Percentiles rank a stretch among this genome's conserved stretches.
These are phyloP conservation scores for Psidium guajava DNA, from an alignment of 345 rosid species.

Conservation along the genomic window DNA sequence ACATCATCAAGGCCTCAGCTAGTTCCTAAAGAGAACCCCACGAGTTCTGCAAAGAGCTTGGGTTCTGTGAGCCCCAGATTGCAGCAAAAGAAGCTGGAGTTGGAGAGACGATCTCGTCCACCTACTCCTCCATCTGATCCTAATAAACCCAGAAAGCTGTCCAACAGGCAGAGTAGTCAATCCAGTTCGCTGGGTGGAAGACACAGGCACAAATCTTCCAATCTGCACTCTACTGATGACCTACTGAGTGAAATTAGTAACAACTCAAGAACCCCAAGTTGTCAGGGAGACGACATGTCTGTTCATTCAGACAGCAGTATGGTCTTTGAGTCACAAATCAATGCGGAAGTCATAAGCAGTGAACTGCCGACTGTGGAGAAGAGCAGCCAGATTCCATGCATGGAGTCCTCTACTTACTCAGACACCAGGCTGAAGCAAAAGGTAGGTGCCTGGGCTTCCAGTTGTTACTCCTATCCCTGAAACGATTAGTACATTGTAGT, in stretches of 20 bases:
- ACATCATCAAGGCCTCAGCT: conserved; percentile 38
- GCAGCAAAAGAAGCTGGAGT: conserved; percentile 66
- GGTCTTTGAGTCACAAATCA: conserved; percentile 18
- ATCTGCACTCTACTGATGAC: conserved; percentile 43
- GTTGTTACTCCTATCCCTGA: background rate
- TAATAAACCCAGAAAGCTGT: conserved; percentile 43
- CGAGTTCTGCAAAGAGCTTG: conserved; percentile 31
- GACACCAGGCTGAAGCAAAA: conserved; percentile 34
- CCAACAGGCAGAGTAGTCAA: conserved; percentile 27
- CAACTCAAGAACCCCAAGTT: conserved; percentile 58
- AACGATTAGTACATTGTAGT: background rate
- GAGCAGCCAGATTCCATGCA: conserved; percentile 25
- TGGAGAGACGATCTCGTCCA: conserved; percentile 67
- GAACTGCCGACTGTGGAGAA: background rate
- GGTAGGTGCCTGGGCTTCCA: conserved; percentile 25
- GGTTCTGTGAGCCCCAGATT: conserved; percentile 75
- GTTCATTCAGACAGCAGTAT: conserved; percentile 38
- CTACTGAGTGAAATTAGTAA: conserved; percentile 66
- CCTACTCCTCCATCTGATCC: conserved; percentile 76
- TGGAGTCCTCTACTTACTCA: conserved; percentile 18
- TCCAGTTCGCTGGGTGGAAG: conserved; percentile 54
- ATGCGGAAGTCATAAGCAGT: conserved; percentile 12
- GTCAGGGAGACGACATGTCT: conserved; percentile 43
- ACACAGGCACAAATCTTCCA: conserved; percentile 31
- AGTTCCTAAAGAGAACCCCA: conserved; percentile 31